A percentile compares a stretch with the other conserved stretches of the same genome.
These are phyloP conservation scores for Panicum hallii DNA, from an alignment of 202 grass and related monocot genomes.

Conservation along the genomic window DNA sequence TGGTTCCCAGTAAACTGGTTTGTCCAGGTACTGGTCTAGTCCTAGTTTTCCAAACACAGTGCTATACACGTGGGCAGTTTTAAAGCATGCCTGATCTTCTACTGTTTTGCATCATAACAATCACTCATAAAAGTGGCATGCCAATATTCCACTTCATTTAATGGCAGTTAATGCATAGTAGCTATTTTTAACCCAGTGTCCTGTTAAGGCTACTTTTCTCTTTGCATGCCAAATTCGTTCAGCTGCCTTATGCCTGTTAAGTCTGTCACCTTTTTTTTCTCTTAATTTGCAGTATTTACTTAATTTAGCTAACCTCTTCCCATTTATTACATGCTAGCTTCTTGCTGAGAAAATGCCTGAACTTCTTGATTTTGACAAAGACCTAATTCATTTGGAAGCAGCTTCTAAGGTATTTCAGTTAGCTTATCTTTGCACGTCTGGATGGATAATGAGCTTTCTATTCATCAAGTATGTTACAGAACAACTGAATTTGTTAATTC, in stretches of 20 bases:
- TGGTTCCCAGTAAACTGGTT: not conserved
- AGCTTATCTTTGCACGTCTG: conserved; percentile 18
- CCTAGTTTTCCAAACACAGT: not conserved
- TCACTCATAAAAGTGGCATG: not conserved
- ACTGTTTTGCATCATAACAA: conserved; percentile 2
- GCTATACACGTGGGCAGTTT: not conserved
- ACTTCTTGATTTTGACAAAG: conserved; percentile 98
- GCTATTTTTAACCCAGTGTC: conserved; percentile 1
- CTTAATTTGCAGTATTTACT: conserved; percentile 4
- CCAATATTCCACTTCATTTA: conserved; percentile 1
- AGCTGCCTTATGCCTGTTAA: conserved; percentile 26
- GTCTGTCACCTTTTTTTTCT: not conserved
- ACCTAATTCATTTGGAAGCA: conserved; percentile 97
- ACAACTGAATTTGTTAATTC: conserved; percentile 41
- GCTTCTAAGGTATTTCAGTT: conserved; percentile 80
- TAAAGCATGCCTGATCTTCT: not conserved
- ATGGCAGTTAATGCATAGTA: conserved; percentile 5
- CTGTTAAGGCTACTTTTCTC: not conserved
- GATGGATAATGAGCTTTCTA: conserved; percentile 12
- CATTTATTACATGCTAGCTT: conserved; percentile 60
- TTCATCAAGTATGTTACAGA: conserved; percentile 41
- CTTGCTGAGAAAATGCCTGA: conserved; percentile 91
- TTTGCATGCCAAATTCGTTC: not conserved
- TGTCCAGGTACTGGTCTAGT: not conserved
- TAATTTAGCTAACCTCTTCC: conserved; percentile 36